phyloP scores from a whole-genome alignment of 1,284 basidiomycete species.

The Salmacisia buchloeana region DNA sequence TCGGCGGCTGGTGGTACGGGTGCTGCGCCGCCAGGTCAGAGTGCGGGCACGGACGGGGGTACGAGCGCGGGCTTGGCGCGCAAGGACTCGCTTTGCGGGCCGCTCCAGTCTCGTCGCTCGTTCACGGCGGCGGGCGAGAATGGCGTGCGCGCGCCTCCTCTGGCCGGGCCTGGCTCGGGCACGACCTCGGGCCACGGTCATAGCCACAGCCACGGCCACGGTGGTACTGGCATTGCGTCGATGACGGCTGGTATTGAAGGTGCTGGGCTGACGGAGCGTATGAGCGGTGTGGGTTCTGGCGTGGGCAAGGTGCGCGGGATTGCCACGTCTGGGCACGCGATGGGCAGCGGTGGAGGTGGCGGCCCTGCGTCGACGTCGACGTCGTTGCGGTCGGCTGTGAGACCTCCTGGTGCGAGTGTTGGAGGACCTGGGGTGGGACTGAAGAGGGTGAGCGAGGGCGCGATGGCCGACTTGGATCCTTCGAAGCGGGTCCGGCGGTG shows the following conservation, averaged over 20 bases:
- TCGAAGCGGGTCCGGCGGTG: neutral
- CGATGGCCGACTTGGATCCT: neutral
- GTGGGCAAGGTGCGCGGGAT: neutral
- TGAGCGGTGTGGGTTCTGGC: neutral
- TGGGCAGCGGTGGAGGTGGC: neutral
- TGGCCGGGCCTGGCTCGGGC: too few relatives aligned
- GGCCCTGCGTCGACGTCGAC: neutral
- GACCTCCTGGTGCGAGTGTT: neutral
- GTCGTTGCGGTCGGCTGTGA: neutral
- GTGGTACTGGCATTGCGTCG: neutral
- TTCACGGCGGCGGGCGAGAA: neutral
- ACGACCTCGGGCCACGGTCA: too few relatives aligned
- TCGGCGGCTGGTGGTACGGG: neutral
- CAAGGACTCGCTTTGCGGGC: slow-evolving; percentile 1
- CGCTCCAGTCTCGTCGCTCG: neutral
- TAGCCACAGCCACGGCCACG: neutral
- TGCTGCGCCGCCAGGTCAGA: neutral
- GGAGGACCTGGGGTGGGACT: neutral
- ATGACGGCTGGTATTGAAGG: neutral
- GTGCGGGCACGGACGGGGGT: neutral
- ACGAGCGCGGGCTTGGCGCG: neutral
- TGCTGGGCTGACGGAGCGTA: neutral
- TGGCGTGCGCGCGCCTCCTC: too few relatives aligned
- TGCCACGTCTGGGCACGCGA: too few relatives aligned
- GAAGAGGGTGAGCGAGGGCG: neutral